These are phyloP conservation scores for Silybum marianum DNA, from an alignment of 129 eudicot genomes.

Conservation along the genomic window DNA sequence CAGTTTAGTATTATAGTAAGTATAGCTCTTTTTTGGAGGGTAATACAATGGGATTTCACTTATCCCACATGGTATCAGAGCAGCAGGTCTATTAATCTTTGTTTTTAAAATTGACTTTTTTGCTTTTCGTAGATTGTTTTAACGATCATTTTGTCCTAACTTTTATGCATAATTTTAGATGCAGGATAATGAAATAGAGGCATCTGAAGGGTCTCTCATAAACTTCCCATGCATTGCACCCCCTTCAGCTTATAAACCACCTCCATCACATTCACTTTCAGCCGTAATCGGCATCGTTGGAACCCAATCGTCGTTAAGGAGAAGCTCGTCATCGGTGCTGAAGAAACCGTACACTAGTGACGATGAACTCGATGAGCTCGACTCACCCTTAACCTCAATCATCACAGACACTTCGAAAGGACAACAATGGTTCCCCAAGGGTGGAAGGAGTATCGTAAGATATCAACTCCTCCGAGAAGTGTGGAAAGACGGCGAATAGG, in stretches of 20 bases:
- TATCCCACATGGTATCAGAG: background rate
- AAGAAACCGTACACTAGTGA: constrained; percentile 83
- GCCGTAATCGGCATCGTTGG: constrained; percentile 42
- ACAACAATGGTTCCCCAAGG: constrained; percentile 46
- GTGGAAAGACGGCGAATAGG: constrained; percentile 69
- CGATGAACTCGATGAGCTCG: constrained; percentile 85
- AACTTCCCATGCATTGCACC: constrained; percentile 67
- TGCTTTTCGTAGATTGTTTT: background rate
- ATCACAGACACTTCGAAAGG: constrained; percentile 43
- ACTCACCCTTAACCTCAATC: constrained; percentile 68
- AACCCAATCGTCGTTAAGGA: constrained; percentile 48
- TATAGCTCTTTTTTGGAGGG: background rate
- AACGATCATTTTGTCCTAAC: background rate
- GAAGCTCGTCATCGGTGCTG: constrained; percentile 62
- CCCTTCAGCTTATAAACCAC: constrained; percentile 61
- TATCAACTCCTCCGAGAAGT: constrained; percentile 82
- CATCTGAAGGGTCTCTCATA: constrained; percentile 37
- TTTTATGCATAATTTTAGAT: constrained; percentile 7
- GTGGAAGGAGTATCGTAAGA: constrained; percentile 57
- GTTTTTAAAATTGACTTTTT: background rate
- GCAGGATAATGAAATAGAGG: constrained; percentile 46
- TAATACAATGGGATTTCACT: background rate
- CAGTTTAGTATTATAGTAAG: background rate
- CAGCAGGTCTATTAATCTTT: background rate
- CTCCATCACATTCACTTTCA: constrained; percentile 57